phyloP scores from a whole-genome alignment of 768 basidiomycete genomes.

The Obba rivulosa region DNA sequence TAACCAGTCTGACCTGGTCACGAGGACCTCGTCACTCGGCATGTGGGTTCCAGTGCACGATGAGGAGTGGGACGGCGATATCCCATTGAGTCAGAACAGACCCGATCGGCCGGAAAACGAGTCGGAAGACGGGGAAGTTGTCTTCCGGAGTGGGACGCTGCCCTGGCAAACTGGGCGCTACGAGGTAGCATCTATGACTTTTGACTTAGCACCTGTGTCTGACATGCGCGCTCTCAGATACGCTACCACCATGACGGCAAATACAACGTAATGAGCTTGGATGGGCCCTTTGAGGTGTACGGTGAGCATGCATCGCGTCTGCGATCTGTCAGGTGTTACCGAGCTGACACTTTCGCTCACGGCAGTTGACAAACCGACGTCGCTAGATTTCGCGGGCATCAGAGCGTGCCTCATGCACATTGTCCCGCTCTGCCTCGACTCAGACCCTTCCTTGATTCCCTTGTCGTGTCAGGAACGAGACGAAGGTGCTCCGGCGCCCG shows the following conservation, averaged over 20 bases:
- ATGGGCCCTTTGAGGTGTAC: conserved; percentile 84
- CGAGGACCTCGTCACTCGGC: conserved; percentile 78
- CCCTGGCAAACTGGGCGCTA: conserved; percentile 87
- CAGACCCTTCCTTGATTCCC: conserved; percentile 78
- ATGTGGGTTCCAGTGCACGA: conserved; percentile 91
- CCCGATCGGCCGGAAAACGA: conserved; percentile 32
- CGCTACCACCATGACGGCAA: conserved; percentile 97
- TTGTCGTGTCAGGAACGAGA: conserved; percentile 40
- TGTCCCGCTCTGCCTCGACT: conserved; percentile 83
- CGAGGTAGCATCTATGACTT: conserved; percentile 50
- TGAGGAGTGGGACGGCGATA: conserved; percentile 91
- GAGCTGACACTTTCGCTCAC: background rate
- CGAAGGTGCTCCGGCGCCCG: conserved; percentile 29
- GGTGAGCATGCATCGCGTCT: conserved; percentile 44
- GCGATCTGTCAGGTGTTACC: background rate
- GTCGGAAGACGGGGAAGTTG: conserved; percentile 55
- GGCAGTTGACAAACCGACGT: conserved; percentile 64
- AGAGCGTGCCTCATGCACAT: conserved; percentile 65
- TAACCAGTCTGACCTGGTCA: conserved; percentile 78
- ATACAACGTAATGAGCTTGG: conserved; percentile 88
- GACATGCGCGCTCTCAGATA: conserved; percentile 36
- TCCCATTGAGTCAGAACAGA: conserved; percentile 45
- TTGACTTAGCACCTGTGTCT: background rate
- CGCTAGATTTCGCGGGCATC: conserved; percentile 60
- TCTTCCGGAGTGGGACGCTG: conserved; percentile 73